These are phyloP conservation scores for Bromus sterilis DNA, from an alignment of 176 grass and related monocot genomes.

Conservation along the genomic window DNA sequence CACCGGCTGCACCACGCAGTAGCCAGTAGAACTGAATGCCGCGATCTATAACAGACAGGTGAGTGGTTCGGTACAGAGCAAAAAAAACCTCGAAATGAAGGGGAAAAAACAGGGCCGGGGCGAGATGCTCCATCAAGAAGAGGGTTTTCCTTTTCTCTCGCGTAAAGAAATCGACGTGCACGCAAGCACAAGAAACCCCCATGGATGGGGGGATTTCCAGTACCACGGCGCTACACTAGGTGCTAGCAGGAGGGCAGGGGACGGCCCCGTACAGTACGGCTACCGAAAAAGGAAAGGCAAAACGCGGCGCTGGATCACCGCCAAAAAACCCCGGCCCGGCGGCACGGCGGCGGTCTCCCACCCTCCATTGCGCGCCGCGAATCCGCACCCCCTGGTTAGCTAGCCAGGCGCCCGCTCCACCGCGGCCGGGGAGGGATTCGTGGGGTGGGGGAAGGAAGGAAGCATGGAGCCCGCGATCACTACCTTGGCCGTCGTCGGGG, in stretches of 20 bases:
- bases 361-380: not conserved
- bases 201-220: not conserved
- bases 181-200: not conserved
- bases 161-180: not conserved
- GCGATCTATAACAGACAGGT: not conserved
- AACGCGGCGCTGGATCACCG: too few species aligned
- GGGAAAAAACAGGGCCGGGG: not conserved
- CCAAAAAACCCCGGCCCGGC: not conserved
- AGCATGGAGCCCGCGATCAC: not conserved
- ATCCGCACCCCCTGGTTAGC: too few species aligned
- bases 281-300: not conserved
- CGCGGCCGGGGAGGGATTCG: not conserved
- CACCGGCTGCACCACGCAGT: not conserved
- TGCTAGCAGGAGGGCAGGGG: not conserved
- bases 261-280: not conserved
- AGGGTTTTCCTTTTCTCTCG: not conserved
- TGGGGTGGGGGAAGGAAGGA: not conserved
- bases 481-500: constrained; percentile 35
- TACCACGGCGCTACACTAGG: not conserved
- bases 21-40: not conserved
- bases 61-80: not conserved
- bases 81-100: not conserved
- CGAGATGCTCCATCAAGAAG: not conserved
- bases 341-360: too few species aligned
- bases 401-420: not conserved